phyloP scores from a whole-genome alignment of 345 rosid genomes.

The Luvunga scandens region DNA sequence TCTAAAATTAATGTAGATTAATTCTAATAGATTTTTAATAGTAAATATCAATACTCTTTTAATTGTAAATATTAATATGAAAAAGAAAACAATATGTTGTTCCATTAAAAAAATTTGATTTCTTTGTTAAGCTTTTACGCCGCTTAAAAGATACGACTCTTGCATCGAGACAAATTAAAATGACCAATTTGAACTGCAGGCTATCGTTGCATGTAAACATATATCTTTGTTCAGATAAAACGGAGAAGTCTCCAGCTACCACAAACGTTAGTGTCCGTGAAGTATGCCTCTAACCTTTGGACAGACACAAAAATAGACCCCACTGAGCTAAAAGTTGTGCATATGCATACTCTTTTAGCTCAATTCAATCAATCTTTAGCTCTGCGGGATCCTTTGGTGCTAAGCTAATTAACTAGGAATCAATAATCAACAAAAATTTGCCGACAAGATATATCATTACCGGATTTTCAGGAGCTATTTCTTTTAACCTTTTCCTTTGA shows the following conservation, averaged over 20 bases:
- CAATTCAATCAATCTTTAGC: neutral
- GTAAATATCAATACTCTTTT: too few species aligned
- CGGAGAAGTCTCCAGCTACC: neutral
- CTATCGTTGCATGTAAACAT: neutral
- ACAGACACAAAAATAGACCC: conserved; percentile 4
- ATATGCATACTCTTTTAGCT: neutral
- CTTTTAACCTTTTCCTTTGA: conserved; percentile 25
- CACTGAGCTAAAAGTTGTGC: neutral
- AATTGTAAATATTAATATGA: too few species aligned
- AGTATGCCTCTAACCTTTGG: conserved; percentile 7
- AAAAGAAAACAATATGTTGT: too few species aligned
- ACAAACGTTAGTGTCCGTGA: neutral
- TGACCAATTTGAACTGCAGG: neutral
- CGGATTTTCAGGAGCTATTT: conserved; percentile 41
- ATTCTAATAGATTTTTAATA: too few species aligned
- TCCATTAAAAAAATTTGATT: too few species aligned
- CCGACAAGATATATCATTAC: conserved; percentile 45
- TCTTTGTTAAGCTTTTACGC: neutral
- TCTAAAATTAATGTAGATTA: too few species aligned
- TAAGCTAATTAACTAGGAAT: neutral
- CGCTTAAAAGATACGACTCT: neutral
- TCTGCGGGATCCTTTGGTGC: neutral
- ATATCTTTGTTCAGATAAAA: too few species aligned
- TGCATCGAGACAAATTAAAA: neutral
- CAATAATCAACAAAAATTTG: neutral